phyloP scores from a whole-genome alignment of 768 basidiomycete genomes.

The Pleurotus sapidus region DNA sequence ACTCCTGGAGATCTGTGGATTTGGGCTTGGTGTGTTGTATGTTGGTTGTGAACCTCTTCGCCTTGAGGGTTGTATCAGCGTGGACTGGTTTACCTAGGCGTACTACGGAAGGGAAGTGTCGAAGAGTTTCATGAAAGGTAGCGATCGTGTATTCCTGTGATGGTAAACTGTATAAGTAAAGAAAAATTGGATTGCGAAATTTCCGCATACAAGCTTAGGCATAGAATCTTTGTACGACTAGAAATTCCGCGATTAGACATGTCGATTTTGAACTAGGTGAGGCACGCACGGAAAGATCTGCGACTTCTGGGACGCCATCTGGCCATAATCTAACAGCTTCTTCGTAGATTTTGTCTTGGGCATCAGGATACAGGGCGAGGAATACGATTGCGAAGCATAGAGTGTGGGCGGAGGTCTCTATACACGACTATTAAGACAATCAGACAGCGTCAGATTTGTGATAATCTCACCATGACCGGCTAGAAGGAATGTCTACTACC shows the following conservation, averaged over 20 bases:
- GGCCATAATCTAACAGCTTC: constrained; percentile 41
- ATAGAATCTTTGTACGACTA: constrained; percentile 39
- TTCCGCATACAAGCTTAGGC: constrained; percentile 27
- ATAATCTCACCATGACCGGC: constrained; percentile 42
- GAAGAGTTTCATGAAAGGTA: constrained; percentile 43
- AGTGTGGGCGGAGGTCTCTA: constrained; percentile 48
- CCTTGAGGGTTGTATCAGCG: constrained; percentile 30
- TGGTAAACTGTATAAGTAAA: neutral
- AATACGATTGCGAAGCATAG: constrained; percentile 39
- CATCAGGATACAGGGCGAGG: constrained; percentile 48
- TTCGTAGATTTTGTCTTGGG: constrained; percentile 42
- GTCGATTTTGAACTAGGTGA: neutral
- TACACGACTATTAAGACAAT: neutral
- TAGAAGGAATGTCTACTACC: constrained; percentile 38
- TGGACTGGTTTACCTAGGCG: constrained; percentile 32
- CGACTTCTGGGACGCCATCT: constrained; percentile 22
- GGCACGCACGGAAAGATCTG: constrained; percentile 23
- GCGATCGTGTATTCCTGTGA: constrained; percentile 40
- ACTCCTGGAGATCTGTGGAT: constrained; percentile 22
- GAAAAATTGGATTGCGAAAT: neutral
- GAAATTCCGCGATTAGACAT: no score
- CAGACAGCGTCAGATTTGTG: neutral
- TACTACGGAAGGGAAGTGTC: constrained; percentile 34
- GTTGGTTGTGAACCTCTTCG: constrained; percentile 25
- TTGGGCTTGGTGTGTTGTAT: constrained; percentile 16